Percentiles rank a stretch among this genome's conserved stretches.
Evolutionary conservation across 2,329 filamentous ascomycete genomes (phyloP).

Genomic region (Exophiala alcalophila): DNA sequence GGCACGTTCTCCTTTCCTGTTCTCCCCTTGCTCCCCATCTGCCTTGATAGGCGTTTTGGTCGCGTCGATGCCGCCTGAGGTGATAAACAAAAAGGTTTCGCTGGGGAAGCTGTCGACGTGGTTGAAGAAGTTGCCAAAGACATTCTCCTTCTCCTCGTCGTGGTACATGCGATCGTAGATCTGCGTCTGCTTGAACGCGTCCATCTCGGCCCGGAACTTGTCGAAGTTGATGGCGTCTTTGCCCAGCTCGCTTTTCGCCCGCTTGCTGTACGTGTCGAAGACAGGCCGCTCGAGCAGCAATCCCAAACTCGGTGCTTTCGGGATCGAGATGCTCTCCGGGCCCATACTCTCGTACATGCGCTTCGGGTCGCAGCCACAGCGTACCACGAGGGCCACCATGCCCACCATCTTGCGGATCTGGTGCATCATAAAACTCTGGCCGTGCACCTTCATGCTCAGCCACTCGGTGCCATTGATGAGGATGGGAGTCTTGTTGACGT

Average conservation of each 20-base stretch:
- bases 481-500: conserved; percentile 70
- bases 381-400: conserved; percentile 79
- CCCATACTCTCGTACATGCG: conserved; percentile 74
- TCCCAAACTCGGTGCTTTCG: conserved; percentile 87
- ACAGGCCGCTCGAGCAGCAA: conserved; percentile 86
- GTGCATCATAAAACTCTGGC: conserved; percentile 99
- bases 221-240: conserved; percentile 73
- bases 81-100: conserved; percentile 72
- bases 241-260: conserved; percentile 61
- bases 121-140: conserved; percentile 78
- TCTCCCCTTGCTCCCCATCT: conserved; percentile 4
- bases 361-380: conserved; percentile 72
- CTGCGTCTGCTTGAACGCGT: conserved; percentile 84
- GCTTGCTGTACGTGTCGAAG: conserved; percentile 83
- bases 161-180: conserved; percentile 92
- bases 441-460: conserved; percentile 93
- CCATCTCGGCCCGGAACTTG: conserved; percentile 72
- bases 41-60: conserved; percentile 42
- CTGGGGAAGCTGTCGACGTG: conserved; percentile 72
- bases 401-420: conserved; percentile 99
- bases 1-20: conserved; percentile 1
- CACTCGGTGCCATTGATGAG: conserved; percentile 91
- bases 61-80: conserved; percentile 64
- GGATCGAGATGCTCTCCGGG: conserved; percentile 73
- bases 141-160: conserved; percentile 81